These are phyloP conservation scores for Fusarium metavorans DNA, from an alignment of 2,329 filamentous ascomycete genomes.

Conservation along the genomic window DNA sequence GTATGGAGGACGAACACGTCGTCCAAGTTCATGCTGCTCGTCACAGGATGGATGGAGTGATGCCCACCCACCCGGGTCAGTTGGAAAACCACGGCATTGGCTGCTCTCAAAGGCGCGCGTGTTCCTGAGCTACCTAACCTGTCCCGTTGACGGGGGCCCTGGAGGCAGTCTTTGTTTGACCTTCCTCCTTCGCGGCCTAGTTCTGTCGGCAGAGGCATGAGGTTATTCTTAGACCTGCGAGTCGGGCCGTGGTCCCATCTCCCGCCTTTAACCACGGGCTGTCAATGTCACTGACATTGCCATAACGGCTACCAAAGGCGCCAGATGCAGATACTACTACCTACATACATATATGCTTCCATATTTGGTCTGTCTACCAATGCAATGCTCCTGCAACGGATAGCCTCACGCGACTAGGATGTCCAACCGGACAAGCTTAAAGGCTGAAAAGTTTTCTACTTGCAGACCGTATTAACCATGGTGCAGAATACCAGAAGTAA, in stretches of 20 bases:
- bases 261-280: not conserved
- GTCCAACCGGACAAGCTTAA: not conserved
- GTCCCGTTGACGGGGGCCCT: constrained; percentile 21
- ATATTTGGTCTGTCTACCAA: not conserved
- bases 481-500: not conserved
- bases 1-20: constrained; percentile 6
- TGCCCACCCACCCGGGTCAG: not conserved
- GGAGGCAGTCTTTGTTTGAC: not conserved
- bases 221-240: constrained; percentile 33
- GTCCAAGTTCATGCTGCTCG: constrained; percentile 16
- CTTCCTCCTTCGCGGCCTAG: constrained; percentile 8
- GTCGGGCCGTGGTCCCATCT: constrained; percentile 33
- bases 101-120: constrained; percentile 7
- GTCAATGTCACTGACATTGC: not conserved
- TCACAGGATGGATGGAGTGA: constrained; percentile 4
- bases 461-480: not conserved
- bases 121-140: constrained; percentile 34
- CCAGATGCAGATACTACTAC: not conserved
- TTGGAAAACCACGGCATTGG: constrained; percentile 18
- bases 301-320: not conserved
- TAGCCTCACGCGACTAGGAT: constrained; percentile 3
- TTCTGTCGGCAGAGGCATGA: constrained; percentile 14
- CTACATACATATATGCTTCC: not conserved
- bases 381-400: constrained; percentile 9
- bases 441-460: not conserved